Conservation (phyloP, 164 flowering plant species). For the Amborella trichopoda region DNA sequence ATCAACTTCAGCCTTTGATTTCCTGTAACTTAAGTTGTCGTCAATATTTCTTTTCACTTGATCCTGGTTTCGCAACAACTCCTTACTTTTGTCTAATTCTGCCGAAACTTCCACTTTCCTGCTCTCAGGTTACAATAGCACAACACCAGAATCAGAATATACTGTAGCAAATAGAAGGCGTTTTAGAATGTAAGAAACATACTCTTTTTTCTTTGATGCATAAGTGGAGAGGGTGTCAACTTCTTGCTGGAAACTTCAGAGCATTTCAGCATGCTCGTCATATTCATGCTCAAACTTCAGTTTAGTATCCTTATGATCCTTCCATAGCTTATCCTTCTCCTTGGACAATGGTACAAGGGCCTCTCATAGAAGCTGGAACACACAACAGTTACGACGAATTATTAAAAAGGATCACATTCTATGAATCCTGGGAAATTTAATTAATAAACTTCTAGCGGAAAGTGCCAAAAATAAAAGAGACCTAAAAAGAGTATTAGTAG, state of each 20-base stretch:
- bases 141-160: not conserved
- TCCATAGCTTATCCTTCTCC: constrained; percentile 52
- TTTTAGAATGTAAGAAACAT: constrained; percentile 13
- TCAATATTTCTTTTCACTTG: constrained; percentile 66
- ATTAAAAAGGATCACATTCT: too few species aligned
- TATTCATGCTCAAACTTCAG: constrained; percentile 37
- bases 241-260: constrained; percentile 46
- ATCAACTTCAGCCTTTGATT: constrained; percentile 64
- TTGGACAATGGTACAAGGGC: constrained; percentile 48
- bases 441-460: too few species aligned
- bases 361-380: constrained; percentile 69
- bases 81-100: constrained; percentile 50
- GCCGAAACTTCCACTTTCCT: constrained; percentile 43
- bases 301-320: constrained; percentile 46
- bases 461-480: too few species aligned
- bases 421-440: too few species aligned
- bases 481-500: too few species aligned
- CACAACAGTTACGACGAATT: too few species aligned
- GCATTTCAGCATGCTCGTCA: constrained; percentile 40
- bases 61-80: constrained; percentile 45
- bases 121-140: constrained; percentile 33
- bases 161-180: not conserved
- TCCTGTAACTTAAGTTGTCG: constrained; percentile 75
- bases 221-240: constrained; percentile 32
- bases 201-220: constrained; percentile 64